Conservation (phyloP, 2,329 filamentous ascomycete genomes). For the Endoconidiophora laricicola region DNA sequence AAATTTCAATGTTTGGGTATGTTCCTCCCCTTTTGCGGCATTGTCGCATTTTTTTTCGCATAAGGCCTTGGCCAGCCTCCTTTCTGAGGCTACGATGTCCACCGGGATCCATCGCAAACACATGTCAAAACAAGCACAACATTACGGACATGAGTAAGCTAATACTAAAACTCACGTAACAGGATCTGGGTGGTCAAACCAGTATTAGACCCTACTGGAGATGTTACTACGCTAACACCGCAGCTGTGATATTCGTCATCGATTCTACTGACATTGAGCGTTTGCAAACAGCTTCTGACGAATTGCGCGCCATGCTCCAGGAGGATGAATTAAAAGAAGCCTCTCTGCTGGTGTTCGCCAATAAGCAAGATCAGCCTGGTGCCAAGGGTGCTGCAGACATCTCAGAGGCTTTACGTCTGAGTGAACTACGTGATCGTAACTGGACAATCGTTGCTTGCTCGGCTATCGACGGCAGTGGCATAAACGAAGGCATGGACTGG, state of each 20-base stretch:
- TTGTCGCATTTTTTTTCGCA: background rate
- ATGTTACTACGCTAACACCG: constrained; percentile 98
- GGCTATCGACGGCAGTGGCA: constrained; percentile 84
- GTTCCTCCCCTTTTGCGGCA: constrained; percentile 16
- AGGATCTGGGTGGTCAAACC: constrained; percentile 95
- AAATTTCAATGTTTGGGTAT: constrained; percentile 96
- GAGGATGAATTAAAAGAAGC: constrained; percentile 94
- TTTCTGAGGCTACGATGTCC: constrained; percentile 2
- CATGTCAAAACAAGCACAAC: background rate
- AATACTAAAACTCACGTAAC: constrained; percentile 5
- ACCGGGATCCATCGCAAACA: background rate
- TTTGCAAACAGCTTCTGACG: constrained; percentile 79
- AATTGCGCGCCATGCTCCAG: constrained; percentile 86
- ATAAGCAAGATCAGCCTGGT: constrained; percentile 96
- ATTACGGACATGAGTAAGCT: background rate
- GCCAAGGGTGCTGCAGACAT: constrained; percentile 95
- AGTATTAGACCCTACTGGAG: constrained; percentile 97
- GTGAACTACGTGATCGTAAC: constrained; percentile 86
- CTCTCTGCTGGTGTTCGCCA: constrained; percentile 84
- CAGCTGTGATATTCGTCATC: constrained; percentile 95
- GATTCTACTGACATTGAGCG: constrained; percentile 96
- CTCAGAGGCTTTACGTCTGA: constrained; percentile 76
- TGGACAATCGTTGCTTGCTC: constrained; percentile 99
- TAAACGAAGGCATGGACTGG: constrained; percentile 98
- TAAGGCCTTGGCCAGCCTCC: background rate